Percentiles rank a stretch among this genome's conserved stretches.
Evolutionary conservation across 441 rosid genomes (phyloP).

Genomic region (Erodium moschatum): DNA sequence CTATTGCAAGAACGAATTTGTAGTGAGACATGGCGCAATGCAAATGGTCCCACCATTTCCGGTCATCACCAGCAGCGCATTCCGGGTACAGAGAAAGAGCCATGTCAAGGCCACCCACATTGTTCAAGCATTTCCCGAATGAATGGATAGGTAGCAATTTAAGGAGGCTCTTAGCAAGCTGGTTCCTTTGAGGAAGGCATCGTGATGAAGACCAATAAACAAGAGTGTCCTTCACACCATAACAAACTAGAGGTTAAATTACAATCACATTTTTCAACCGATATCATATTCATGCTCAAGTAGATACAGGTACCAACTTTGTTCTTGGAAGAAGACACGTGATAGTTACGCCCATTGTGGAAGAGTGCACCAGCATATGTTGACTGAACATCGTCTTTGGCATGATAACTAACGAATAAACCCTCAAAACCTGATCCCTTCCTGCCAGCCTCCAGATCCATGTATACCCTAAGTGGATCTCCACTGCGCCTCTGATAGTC

Average conservation of each 20-base stretch:
- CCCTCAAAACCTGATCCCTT: conserved; percentile 68
- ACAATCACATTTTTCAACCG: neutral
- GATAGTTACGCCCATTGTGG: conserved; percentile 72
- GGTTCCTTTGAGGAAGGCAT: conserved; percentile 60
- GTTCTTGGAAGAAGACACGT: conserved; percentile 46
- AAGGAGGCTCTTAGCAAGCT: conserved; percentile 52
- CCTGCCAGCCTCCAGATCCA: conserved; percentile 86
- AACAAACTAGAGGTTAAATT: neutral
- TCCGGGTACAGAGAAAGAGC: conserved; percentile 70
- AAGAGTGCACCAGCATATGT: conserved; percentile 80
- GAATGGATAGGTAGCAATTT: conserved; percentile 60
- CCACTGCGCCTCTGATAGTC: conserved; percentile 42
- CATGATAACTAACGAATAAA: conserved; percentile 73
- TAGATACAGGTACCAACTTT: conserved; percentile 36
- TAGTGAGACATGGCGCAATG: conserved; percentile 89
- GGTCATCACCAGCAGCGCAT: conserved; percentile 42
- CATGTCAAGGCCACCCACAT: conserved; percentile 56
- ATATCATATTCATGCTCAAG: neutral
- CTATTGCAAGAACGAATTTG: conserved; percentile 80
- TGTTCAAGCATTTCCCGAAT: conserved; percentile 85
- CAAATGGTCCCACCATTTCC: conserved; percentile 84
- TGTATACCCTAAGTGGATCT: conserved; percentile 73
- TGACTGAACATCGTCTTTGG: conserved; percentile 69
- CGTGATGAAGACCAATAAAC: conserved; percentile 93
- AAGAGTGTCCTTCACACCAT: conserved; percentile 45